Evolutionary conservation across 352 stramenopile genomes (phyloP), one percentile per base, ranked within the genome.

Genomic region (Phytopythium mirpurense): DNA sequence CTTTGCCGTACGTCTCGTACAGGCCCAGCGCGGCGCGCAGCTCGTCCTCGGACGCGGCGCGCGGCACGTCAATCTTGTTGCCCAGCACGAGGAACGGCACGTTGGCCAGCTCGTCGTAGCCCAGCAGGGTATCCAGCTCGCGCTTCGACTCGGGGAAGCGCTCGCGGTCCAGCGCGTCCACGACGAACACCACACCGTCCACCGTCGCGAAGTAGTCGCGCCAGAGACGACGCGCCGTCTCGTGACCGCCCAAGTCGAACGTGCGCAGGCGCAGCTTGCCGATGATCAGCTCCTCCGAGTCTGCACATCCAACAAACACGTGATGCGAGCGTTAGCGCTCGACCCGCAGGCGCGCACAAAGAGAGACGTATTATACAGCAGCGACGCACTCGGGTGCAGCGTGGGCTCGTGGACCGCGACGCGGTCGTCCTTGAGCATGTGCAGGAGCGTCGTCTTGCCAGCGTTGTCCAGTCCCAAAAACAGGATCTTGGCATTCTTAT

Each of bases 401-500:
- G 95, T 98, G 34, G 95, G 95, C 66, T 98, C 88, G 69, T 98
- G 94, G 43, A 98, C 90, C 34, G 96, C 92, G 18, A 98, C 92
- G 57, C 95, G 81, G 74, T 98, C 96, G 55, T 99, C 96, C 88
- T 99, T 99, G 27, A 99, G 87, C 96, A 99, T 99, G 82, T 99
- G 96, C 54, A 99, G 76, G 35, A 99, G 76, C 26, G 98, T 99
- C 14, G 98, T 99, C 79, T 99, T 99, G 66, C 98, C 98, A 44
- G 98, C 98, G 83, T 99, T 99, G 74, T 99, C 98, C 27, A 99
- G 75, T 26, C 98, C 98, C 26, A 99, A 71, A 79, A 99, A 99
- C 37, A 99, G 69, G 70, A 99, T 99, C 80, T 99, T 99, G 62
- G 97, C 98, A 72, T 98, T 98, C 84, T 99, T 99, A 80, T 99